A percentile compares a stretch with the other conserved stretches of the same genome.
phyloP scores from a whole-genome alignment of 83 land plant species.

The Isoetes engelmannii region DNA sequence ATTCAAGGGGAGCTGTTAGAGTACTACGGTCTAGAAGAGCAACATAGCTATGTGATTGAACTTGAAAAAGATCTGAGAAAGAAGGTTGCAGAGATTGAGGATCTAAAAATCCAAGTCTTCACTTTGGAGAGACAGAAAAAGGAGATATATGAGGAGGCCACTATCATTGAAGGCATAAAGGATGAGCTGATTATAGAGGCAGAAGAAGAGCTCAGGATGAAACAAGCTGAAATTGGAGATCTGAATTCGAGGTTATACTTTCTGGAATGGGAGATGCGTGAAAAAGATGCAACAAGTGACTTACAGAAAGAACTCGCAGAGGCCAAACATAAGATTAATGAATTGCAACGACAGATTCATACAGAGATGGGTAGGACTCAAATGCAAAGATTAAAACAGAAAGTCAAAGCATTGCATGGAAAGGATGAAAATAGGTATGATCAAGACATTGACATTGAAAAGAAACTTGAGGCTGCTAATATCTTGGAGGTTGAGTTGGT shows the following conservation, averaged over 20 bases:
- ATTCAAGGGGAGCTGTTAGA: slow-evolving; percentile 89
- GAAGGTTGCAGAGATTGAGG: slow-evolving; percentile 1
- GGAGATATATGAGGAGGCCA: no score
- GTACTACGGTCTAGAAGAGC: slow-evolving; percentile 87
- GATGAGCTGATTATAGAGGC: slow-evolving; percentile 2
- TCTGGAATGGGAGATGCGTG: slow-evolving; percentile 68
- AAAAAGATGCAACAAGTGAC: slow-evolving; percentile 28
- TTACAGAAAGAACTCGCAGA: slow-evolving; percentile 60
- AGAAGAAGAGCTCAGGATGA: slow-evolving; percentile 41
- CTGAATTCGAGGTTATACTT: slow-evolving; percentile 50
- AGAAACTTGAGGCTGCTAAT: slow-evolving; percentile 60
- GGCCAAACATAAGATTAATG: slow-evolving; percentile 65
- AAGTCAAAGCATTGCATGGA: slow-evolving; percentile 18
- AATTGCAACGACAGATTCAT: slow-evolving; percentile 77
- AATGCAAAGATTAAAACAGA: slow-evolving; percentile 29
- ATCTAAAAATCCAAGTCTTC: neutral
- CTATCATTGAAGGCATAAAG: no score
- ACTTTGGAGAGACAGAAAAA: neutral
- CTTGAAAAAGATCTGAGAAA: slow-evolving; percentile 29
- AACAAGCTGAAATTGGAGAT: slow-evolving; percentile 58
- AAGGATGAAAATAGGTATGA: slow-evolving; percentile 23
- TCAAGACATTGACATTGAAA: slow-evolving; percentile 61
- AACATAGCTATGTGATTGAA: slow-evolving; percentile 53
- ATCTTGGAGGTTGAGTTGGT: slow-evolving; percentile 79
- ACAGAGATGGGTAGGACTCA: slow-evolving; percentile 66